These are phyloP conservation scores for Aspergillus floridensis DNA, from an alignment of 2,329 filamentous ascomycete species.

Conservation along the genomic window DNA sequence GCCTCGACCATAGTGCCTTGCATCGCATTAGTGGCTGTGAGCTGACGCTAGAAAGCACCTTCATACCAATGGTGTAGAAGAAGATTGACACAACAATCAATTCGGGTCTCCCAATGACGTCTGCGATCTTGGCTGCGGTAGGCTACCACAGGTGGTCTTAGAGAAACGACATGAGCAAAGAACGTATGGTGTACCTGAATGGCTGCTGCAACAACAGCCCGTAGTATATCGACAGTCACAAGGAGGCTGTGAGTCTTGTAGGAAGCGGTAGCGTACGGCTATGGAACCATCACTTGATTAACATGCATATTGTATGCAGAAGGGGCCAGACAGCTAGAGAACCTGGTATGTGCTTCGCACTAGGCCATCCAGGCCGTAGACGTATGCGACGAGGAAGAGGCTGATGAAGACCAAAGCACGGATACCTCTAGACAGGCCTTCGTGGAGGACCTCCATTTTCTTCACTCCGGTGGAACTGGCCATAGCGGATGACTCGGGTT, in stretches of 20 bases:
- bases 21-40: not conserved
- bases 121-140: slow-evolving; percentile 61
- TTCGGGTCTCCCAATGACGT: slow-evolving; percentile 62
- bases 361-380: slow-evolving; percentile 60
- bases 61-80: slow-evolving; percentile 53
- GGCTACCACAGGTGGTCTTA: slow-evolving; percentile 38
- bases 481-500: not conserved
- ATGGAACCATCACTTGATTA: not conserved
- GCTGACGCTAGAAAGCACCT: not conserved
- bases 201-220: slow-evolving; percentile 59
- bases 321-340: not conserved
- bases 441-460: slow-evolving; percentile 58
- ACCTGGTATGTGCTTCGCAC: slow-evolving; percentile 53
- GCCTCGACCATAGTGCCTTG: slow-evolving; percentile 57
- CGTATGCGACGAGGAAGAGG: slow-evolving; percentile 63
- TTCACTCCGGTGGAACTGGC: slow-evolving; percentile 55
- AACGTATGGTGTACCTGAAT: slow-evolving; percentile 40
- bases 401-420: slow-evolving; percentile 59
- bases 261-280: slow-evolving; percentile 53
- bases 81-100: slow-evolving; percentile 55
- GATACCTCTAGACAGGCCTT: slow-evolving; percentile 53
- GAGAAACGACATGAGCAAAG: not conserved
- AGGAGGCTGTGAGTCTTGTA: slow-evolving; percentile 56
- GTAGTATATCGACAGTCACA: slow-evolving; percentile 58
- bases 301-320: slow-evolving; percentile 3